Base-by-base conservation (phyloP, 2,329 filamentous ascomycete species). In the Elsinoe arachidis region DNA sequence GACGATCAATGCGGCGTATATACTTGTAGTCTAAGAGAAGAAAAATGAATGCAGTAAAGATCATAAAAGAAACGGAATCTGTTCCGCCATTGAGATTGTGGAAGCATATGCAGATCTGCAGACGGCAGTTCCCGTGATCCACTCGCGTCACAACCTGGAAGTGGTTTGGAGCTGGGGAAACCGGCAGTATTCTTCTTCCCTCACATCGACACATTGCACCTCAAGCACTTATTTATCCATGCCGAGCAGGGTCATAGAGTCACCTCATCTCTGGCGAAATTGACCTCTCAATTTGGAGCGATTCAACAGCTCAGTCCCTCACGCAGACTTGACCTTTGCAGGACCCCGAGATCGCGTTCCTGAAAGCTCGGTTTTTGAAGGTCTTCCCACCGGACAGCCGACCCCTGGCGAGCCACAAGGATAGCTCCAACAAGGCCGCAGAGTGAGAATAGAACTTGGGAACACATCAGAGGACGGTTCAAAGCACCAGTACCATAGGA, bases 291-390 rank as follows among this genome's bases (percentile, higher is more conserved):
- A 19, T n/a, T 23, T 23, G 6, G 14, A 53, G 49, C 34, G 11
- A 3, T 23, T 11, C 5, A 12, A 34, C 10, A 4, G 30, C 34
- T 23, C 49, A 21, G 14, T 1, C 15, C 4, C 23, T n/a, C 34
- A 11, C n/a, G n/a, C 17, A 19, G 14, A 6, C 11, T 4, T n/a
- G 34, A 35, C 33, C 33, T 17, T 19, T 35, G 33, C 11, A 19
- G 26, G 34, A 53, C 33, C 34, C 33, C 49, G 33, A 53, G 49
- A 53, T 39, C 49, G 49, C 49, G 49, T 53, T 53, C 49, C 49
- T 39, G 49, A 53, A 53, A 53, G 49, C 49, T 53, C 49, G 34
- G 49, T 53, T 53, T 38, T 39, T 39, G 49, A 39, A 39, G 49
- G 34, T 53, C 33, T n/a, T 38, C 34, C 26, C 14, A 53, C 33